Base-by-base conservation (phyloP, 805 yeast genomes). In the Saturnispora gosingensis region DNA sequence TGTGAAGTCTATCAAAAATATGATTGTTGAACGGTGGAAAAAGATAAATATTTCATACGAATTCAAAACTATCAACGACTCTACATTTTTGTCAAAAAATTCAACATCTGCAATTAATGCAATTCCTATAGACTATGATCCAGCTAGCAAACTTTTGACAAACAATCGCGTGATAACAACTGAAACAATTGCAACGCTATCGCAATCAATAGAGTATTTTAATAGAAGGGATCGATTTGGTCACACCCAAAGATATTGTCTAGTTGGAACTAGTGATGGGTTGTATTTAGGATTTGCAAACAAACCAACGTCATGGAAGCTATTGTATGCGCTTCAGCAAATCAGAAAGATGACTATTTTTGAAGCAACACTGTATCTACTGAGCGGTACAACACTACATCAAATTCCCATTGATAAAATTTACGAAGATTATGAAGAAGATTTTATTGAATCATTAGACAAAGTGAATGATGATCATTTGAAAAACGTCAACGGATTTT, bases 241-340 rank as follows among this genome's bases (percentile, higher is more conserved):
- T 13, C 50, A 20, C 18, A 28, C 43, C 20, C 55, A 55, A 20
- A 49, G 46, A 10, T 82, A 75, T 53, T 64, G 72, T 42, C 63
- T 85, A 2, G 61, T 83, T 20, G 96, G 93, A 1, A 70, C 85
- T 3, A 73, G 73, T 1, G 67, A 72, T 49, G 96, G 96, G 0
- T 66, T 88, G 1, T 84, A 75, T 57, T 65, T 85, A 55, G 71
- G 75, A n/a, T 70, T 69, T 51, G 55, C 64, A 43, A 70, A 66
- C 50, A 65, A 67, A 45, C 69, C 70, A 18, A 43, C 55, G 8
- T 64, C 74, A 10, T 86, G 95, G 93, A 76, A 71, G 51, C 71
- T 78, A 51, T 77, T 86, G 5, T 63, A 83, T 44, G 73, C 76
- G 54, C 63, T 80, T 34, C 52, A 67, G 5, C 76, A 74, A 49